Conservation (phyloP, 2,329 filamentous ascomycete genomes). For the Diaporthe citriasiana region DNA sequence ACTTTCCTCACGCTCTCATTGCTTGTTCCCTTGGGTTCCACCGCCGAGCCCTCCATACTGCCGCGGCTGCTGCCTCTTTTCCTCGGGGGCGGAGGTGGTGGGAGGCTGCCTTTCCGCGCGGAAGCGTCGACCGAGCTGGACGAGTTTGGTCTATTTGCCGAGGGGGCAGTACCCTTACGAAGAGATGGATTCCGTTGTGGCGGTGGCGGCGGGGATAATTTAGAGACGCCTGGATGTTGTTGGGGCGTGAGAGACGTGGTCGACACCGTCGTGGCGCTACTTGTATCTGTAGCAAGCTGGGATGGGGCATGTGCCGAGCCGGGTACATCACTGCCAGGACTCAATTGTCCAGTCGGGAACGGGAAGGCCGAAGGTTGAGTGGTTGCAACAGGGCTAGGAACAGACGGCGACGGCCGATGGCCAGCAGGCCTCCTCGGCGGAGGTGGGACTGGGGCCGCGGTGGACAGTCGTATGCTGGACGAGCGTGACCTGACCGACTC, state of each 20-base stretch:
- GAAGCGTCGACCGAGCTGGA: slow-evolving; percentile 56
- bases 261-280: slow-evolving; percentile 27
- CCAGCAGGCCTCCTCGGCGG: slow-evolving; percentile 66
- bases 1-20: slow-evolving; percentile 47
- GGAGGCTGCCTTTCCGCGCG: slow-evolving; percentile 55
- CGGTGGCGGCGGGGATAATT: slow-evolving; percentile 54
- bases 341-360: slow-evolving; percentile 47
- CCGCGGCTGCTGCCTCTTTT: slow-evolving; percentile 62
- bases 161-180: slow-evolving; percentile 44
- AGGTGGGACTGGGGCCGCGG: slow-evolving; percentile 65
- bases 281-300: slow-evolving; percentile 40
- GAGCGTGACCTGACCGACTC: slow-evolving; percentile 64
- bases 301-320: slow-evolving; percentile 37
- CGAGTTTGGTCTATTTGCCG: slow-evolving; percentile 40
- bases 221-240: slow-evolving; percentile 45
- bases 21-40: slow-evolving; percentile 50
- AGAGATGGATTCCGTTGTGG: slow-evolving; percentile 51
- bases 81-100: slow-evolving; percentile 64
- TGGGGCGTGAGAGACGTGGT: slow-evolving; percentile 45
- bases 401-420: slow-evolving; percentile 34
- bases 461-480: slow-evolving; percentile 59
- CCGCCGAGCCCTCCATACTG: slow-evolving; percentile 54
- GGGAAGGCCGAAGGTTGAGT: slow-evolving; percentile 28
- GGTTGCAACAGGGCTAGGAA: slow-evolving; percentile 21
- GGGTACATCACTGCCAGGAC: slow-evolving; percentile 35